A percentile compares a stretch with the other conserved stretches of the same genome.
Evolutionary conservation across 805 yeast genomes (phyloP).

Genomic region (Cyberlindnera samutprakarnensis): DNA sequence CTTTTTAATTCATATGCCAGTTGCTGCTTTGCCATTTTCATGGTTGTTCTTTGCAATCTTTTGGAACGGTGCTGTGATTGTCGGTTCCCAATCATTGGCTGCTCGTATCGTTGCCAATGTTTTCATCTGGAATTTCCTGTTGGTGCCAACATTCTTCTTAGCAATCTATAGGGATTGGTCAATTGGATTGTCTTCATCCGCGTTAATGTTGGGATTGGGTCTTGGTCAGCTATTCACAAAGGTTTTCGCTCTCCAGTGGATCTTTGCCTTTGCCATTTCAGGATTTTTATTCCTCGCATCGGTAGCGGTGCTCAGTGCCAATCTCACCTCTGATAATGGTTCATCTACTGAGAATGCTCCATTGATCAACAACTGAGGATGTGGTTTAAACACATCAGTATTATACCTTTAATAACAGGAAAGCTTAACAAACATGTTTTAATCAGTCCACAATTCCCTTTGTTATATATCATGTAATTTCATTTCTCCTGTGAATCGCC

Average conservation of each 20-base stretch:
- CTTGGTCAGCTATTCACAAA: conserved; percentile 63
- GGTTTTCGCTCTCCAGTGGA: conserved; percentile 78
- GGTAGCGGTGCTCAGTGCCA: conserved; percentile 37
- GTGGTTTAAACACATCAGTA: no score
- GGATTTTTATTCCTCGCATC: conserved; percentile 47
- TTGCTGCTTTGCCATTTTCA: conserved; percentile 61
- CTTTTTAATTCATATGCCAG: conserved; percentile 56
- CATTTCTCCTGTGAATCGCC: no score
- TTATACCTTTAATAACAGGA: background rate
- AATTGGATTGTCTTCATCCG: conserved; percentile 50
- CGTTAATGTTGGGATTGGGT: conserved; percentile 58
- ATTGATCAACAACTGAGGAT: conserved; percentile 21
- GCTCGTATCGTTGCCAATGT: conserved; percentile 67
- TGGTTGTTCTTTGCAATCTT: conserved; percentile 70
- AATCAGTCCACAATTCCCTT: no score
- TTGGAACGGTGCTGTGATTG: conserved; percentile 80
- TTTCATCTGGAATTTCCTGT: conserved; percentile 68
- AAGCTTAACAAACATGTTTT: no score
- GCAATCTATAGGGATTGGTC: conserved; percentile 64
- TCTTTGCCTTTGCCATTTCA: conserved; percentile 66
- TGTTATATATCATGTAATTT: no score
- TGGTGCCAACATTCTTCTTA: conserved; percentile 54
- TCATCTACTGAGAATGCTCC: conserved; percentile 31
- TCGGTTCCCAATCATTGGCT: conserved; percentile 38
- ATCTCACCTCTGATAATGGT: conserved; percentile 4